phyloP scores from a whole-genome alignment of 164 flowering plant genomes.

The Kingdonia uniflora region DNA sequence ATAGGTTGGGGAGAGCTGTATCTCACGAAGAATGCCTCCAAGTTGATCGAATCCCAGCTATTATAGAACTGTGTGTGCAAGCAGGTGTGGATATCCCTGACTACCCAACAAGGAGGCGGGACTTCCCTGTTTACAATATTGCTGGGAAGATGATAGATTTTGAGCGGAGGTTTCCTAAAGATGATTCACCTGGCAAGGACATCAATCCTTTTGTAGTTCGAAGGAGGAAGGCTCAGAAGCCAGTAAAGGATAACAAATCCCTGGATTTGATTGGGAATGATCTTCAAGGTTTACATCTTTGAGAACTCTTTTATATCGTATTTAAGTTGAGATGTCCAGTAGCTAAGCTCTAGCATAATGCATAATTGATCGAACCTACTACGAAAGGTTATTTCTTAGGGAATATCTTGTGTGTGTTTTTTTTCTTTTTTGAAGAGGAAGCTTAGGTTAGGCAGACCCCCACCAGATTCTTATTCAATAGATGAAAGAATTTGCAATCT shows the following conservation, averaged over 20 bases:
- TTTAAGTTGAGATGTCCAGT: background rate
- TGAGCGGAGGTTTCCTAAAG: constrained; percentile 39
- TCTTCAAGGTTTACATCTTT: constrained; percentile 30
- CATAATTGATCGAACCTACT: background rate
- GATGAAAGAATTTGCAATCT: too few species aligned
- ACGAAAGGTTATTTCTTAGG: background rate
- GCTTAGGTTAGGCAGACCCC: too few species aligned
- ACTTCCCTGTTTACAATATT: constrained; percentile 32
- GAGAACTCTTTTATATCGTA: background rate
- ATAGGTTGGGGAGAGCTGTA: constrained; percentile 47
- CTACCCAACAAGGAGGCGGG: constrained; percentile 46
- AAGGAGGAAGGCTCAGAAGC: constrained; percentile 25
- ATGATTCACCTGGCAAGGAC: constrained; percentile 22
- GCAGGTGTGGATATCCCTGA: constrained; percentile 46
- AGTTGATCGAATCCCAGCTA: constrained; percentile 43
- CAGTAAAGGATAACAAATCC: constrained; percentile 7
- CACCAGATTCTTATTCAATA: too few species aligned
- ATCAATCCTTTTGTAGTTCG: constrained; percentile 33
- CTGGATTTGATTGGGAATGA: constrained; percentile 15
- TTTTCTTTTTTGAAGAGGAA: too few species aligned
- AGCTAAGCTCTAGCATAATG: background rate
- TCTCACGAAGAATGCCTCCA: constrained; percentile 36
- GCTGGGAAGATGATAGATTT: constrained; percentile 42
- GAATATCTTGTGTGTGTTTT: too few species aligned
- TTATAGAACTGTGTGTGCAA: constrained; percentile 45